These are phyloP conservation scores for Centaurea solstitialis DNA, from an alignment of 129 eudicot species.

Conservation along the genomic window DNA sequence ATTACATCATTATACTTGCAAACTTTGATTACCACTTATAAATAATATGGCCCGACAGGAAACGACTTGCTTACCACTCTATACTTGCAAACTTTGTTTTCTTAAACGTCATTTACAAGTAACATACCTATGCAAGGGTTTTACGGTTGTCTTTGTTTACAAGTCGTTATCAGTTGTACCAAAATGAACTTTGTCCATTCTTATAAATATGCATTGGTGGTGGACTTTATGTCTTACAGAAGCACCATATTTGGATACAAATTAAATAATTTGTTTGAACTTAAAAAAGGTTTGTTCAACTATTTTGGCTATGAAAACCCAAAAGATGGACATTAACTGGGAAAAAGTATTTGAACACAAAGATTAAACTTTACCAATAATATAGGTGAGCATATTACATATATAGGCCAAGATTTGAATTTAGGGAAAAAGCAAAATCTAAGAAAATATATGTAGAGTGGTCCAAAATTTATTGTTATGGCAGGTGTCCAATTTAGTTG, in stretches of 20 bases:
- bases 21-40: too few species aligned
- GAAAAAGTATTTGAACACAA: neutral
- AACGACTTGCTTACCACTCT: neutral
- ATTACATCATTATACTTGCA: neutral
- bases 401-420: conserved; percentile 15
- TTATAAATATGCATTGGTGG: neutral
- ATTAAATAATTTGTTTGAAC: neutral
- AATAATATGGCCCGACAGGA: neutral
- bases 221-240: neutral
- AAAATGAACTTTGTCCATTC: neutral
- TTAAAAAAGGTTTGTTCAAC: neutral
- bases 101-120: neutral
- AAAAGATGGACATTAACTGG: neutral
- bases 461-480: conserved; percentile 39
- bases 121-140: neutral
- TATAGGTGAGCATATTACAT: conserved; percentile 18
- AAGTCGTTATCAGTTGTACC: neutral
- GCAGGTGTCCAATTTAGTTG: conserved; percentile 39
- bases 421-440: neutral
- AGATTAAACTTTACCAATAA: neutral
- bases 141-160: neutral
- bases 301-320: neutral
- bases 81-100: neutral
- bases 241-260: neutral
- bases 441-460: conserved; percentile 10